phyloP scores from a whole-genome alignment of 257 asterid genomes.

The Scutellaria galericulata region DNA sequence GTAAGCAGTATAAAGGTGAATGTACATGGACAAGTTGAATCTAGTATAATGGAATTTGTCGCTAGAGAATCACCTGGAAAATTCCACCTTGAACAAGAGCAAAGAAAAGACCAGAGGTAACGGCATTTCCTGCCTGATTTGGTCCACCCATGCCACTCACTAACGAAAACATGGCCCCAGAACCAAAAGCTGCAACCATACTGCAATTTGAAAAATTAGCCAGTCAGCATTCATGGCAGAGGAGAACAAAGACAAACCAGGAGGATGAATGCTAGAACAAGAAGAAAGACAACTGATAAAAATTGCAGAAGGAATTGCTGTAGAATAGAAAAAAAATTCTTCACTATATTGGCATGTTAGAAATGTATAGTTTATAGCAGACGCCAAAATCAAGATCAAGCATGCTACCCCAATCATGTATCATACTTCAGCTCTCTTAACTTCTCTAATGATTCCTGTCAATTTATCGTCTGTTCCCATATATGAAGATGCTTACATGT shows the following conservation, averaged over 20 bases:
- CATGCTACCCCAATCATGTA: background rate
- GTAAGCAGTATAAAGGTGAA: background rate
- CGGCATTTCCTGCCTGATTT: slow-evolving; percentile 68
- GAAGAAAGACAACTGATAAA: background rate
- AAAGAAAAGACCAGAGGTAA: slow-evolving; percentile 76
- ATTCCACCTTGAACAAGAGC: slow-evolving; percentile 91
- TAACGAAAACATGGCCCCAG: slow-evolving; percentile 82
- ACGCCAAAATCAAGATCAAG: slow-evolving; percentile 16
- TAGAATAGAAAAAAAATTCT: no score
- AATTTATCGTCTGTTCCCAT: background rate
- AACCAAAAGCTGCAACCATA: slow-evolving; percentile 93
- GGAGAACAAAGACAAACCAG: slow-evolving; percentile 7
- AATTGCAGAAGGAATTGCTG: background rate
- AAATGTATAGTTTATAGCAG: no score
- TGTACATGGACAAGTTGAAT: background rate
- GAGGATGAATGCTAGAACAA: background rate
- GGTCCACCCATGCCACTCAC: slow-evolving; percentile 86
- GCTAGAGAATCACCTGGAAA: slow-evolving; percentile 60
- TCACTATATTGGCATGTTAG: background rate
- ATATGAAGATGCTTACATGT: background rate
- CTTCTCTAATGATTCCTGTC: background rate
- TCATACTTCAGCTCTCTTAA: background rate
- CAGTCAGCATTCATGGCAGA: slow-evolving; percentile 13
- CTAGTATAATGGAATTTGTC: background rate
- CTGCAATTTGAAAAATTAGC: slow-evolving; percentile 49